A percentile compares a stretch with the other conserved stretches of the same genome.
phyloP scores from a whole-genome alignment of 2,329 filamentous ascomycete genomes.

The Arthrobotrys musiformis region DNA sequence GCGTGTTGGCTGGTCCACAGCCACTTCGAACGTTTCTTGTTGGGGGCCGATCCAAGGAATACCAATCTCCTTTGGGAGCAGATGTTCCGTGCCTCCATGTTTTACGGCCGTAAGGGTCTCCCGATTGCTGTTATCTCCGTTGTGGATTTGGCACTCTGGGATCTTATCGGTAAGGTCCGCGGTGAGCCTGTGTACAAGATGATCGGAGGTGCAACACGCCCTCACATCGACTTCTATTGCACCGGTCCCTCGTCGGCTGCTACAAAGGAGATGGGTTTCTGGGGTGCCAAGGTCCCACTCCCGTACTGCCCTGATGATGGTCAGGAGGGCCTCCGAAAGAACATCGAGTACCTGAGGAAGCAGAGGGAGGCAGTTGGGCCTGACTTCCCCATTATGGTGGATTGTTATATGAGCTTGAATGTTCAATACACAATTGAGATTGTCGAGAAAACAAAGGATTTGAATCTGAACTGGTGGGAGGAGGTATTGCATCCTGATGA shows the following conservation, averaged over 20 bases:
- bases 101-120: slow-evolving; percentile 93
- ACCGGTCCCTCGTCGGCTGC: slow-evolving; percentile 85
- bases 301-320: slow-evolving; percentile 92
- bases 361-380: slow-evolving; percentile 86
- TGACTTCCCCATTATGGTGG: slow-evolving; percentile 91
- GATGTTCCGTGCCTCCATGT: slow-evolving; percentile 96
- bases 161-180: slow-evolving; percentile 87
- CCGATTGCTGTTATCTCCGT: slow-evolving; percentile 92
- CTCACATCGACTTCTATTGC: slow-evolving; percentile 90
- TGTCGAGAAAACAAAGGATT: slow-evolving; percentile 81
- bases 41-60: slow-evolving; percentile 88
- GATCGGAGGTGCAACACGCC: slow-evolving; percentile 88
- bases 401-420: slow-evolving; percentile 97
- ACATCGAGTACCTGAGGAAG: slow-evolving; percentile 85
- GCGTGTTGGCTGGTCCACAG: slow-evolving; percentile 94
- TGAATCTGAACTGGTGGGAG: slow-evolving; percentile 98
- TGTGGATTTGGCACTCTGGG: slow-evolving; percentile 92
- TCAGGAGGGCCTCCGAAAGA: slow-evolving; percentile 82
- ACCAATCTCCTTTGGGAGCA: slow-evolving; percentile 94
- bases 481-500: slow-evolving; percentile 92
- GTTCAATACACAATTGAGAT: slow-evolving; percentile 93
- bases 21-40: slow-evolving; percentile 90
- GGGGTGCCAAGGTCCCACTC: slow-evolving; percentile 87
- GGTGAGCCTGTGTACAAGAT: slow-evolving; percentile 94
- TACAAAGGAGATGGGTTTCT: slow-evolving; percentile 87